Base-by-base conservation (phyloP, 2,329 filamentous ascomycete genomes). In the Sarocladium kiliense region DNA sequence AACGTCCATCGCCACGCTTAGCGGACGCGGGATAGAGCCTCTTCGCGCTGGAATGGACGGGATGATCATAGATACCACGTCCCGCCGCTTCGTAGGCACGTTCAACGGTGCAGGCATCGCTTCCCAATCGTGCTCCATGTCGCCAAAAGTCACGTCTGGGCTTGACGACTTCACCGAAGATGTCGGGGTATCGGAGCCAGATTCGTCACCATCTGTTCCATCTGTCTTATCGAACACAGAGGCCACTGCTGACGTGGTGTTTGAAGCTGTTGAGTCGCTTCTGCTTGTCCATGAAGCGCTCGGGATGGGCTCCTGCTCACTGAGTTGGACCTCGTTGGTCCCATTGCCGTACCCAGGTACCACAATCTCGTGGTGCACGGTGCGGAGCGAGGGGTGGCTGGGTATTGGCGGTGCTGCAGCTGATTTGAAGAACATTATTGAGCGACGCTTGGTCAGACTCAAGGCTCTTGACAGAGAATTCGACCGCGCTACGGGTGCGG, bases 261-360 rank as follows among this genome's bases (percentile, higher is more conserved):
- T 64, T 11, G 63, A 62, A n/a, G 62, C 63, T n/a, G 61, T 64
- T n/a, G 66, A 68, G 32, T 58, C 60, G 42, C 64, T 65, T 18
- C 62, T 57, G 25, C 54, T 59, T 1, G 62, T 61, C 57, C 60
- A 60, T 12, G 47, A 51, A 10, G 27, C 47, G 30, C 19, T n/a
- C 18, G 27, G 30, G 4, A 36, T 27, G 19, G 19, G 12, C 26
- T 18, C 25, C 16, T 27, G 7, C 6, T 51, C 47, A 3, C 64
- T 64, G 5, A 68, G 42, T 21, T 58, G 66, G 3, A 73, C 71
- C 1, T 66, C 60, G 34, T 77, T 77, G 2, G 74, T 79, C 1
- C 77, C 78, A 50, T 82, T 81, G 10, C 79, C 79, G 56, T 82
- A 81, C 1, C 78, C 77, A 3, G 75, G 71, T 6, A 81, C 71